phyloP scores from a whole-genome alignment of 441 rosid species.

The Erodium chrysanthum region DNA sequence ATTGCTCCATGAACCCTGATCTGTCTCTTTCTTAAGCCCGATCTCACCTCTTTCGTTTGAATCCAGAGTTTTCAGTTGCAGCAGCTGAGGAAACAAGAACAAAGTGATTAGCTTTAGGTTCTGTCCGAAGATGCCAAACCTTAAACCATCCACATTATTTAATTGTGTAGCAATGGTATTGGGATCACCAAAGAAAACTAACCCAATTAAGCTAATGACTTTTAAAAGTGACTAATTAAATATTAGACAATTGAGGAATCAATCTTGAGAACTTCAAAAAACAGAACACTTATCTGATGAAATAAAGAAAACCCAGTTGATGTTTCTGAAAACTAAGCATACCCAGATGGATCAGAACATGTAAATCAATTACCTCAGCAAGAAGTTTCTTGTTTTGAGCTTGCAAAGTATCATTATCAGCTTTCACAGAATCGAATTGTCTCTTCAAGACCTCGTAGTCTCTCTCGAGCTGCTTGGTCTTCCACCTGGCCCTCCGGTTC shows the following conservation, averaged over 20 bases:
- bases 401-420: slow-evolving; percentile 76
- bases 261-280: not conserved
- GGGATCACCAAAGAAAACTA: too few relatives aligned
- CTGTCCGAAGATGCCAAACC: too few relatives aligned
- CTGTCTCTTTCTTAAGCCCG: slow-evolving; percentile 46
- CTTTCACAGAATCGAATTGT: slow-evolving; percentile 63
- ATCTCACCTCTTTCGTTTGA: slow-evolving; percentile 26
- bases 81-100: slow-evolving; percentile 30
- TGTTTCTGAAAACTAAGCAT: too few relatives aligned
- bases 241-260: too few relatives aligned
- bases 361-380: slow-evolving; percentile 41
- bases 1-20: slow-evolving; percentile 63
- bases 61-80: slow-evolving; percentile 45
- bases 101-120: not conserved
- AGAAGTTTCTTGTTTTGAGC: slow-evolving; percentile 73
- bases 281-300: not conserved
- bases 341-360: not conserved
- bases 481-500: slow-evolving; percentile 57
- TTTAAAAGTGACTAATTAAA: too few relatives aligned
- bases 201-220: too few relatives aligned
- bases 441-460: slow-evolving; percentile 68
- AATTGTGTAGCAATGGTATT: too few relatives aligned
- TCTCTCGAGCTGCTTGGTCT: slow-evolving; percentile 39
- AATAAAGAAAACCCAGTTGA: too few relatives aligned
- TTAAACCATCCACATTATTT: too few relatives aligned